phyloP scores from a whole-genome alignment of 2,329 filamentous ascomycete genomes.

The Fusarium nurragi region DNA sequence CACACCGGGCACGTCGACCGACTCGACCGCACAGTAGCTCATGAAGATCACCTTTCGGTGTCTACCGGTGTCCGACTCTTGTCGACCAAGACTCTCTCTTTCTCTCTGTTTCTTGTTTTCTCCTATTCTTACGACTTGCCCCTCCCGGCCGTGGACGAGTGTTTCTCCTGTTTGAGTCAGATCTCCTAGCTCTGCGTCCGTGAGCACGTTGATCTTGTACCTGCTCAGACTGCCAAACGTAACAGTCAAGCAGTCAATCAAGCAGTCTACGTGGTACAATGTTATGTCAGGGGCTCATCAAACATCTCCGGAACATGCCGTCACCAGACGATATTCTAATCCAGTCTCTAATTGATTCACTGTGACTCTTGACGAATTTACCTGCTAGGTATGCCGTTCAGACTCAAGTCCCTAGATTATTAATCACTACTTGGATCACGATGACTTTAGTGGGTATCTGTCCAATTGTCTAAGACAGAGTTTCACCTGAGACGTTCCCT shows the following conservation, averaged over 20 bases:
- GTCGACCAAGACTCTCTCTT: not conserved
- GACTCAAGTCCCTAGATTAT: not conserved
- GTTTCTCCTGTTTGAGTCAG: slow-evolving; percentile 24
- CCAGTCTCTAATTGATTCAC: not conserved
- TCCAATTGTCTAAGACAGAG: not conserved
- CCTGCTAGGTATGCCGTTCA: too few species aligned
- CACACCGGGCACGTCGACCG: slow-evolving; percentile 19
- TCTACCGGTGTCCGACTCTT: slow-evolving; percentile 13
- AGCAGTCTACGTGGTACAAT: not conserved
- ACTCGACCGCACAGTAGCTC: slow-evolving; percentile 14
- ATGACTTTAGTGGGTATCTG: too few species aligned
- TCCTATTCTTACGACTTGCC: not conserved
- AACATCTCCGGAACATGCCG: not conserved
- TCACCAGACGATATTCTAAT: too few species aligned
- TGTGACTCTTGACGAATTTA: too few species aligned
- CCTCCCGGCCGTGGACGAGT: not conserved
- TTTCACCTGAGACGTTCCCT: not conserved
- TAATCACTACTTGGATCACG: too few species aligned
- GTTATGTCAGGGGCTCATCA: slow-evolving; percentile 6
- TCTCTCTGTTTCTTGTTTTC: not conserved
- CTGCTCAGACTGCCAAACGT: too few species aligned
- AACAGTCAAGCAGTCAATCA: not conserved
- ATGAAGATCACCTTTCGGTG: slow-evolving; percentile 17
- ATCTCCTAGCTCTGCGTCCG: not conserved
- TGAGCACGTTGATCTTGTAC: not conserved